Evolutionary conservation across 345 rosid species (phyloP).

Genomic region (Microthlaspi erraticum): DNA sequence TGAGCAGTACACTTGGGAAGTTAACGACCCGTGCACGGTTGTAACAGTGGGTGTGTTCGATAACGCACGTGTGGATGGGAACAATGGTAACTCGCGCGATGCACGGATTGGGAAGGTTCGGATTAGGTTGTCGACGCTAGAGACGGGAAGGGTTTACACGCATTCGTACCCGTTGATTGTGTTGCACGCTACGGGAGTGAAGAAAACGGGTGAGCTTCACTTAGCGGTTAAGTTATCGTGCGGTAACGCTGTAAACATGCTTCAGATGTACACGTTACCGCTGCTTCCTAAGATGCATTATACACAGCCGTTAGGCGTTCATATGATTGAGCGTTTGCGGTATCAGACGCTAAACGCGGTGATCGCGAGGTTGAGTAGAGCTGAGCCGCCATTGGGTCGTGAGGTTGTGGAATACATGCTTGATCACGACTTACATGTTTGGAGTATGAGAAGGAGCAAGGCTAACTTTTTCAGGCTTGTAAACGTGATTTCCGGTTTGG

Average conservation of each 20-base stretch:
- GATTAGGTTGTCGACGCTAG: slow-evolving; percentile 66
- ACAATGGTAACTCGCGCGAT: slow-evolving; percentile 47
- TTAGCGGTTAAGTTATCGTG: slow-evolving; percentile 72
- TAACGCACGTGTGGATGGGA: slow-evolving; percentile 39
- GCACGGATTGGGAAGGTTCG: slow-evolving; percentile 69
- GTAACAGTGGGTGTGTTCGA: slow-evolving; percentile 73
- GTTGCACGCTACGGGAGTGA: slow-evolving; percentile 63
- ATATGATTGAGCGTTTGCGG: slow-evolving; percentile 60
- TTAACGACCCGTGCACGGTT: slow-evolving; percentile 73
- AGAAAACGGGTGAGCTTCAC: slow-evolving; percentile 81
- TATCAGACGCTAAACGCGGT: slow-evolving; percentile 71
- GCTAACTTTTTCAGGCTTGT: slow-evolving; percentile 70
- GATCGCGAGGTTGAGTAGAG: slow-evolving; percentile 57
- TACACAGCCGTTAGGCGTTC: slow-evolving; percentile 61
- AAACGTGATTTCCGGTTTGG: slow-evolving; percentile 54
- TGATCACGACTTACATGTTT: slow-evolving; percentile 73
- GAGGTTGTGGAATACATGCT: slow-evolving; percentile 85
- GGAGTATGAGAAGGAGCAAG: slow-evolving; percentile 90
- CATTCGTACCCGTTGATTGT: slow-evolving; percentile 76
- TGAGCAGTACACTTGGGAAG: slow-evolving; percentile 81
- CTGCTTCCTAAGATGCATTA: slow-evolving; percentile 79
- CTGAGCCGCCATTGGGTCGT: slow-evolving; percentile 70
- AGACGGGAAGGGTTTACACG: slow-evolving; percentile 68
- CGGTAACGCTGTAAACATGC: slow-evolving; percentile 61
- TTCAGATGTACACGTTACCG: slow-evolving; percentile 62